Evolutionary conservation across 164 flowering plant genomes (phyloP), one percentile per base, ranked within the genome.

Genomic region (Tetracentron sinense): DNA sequence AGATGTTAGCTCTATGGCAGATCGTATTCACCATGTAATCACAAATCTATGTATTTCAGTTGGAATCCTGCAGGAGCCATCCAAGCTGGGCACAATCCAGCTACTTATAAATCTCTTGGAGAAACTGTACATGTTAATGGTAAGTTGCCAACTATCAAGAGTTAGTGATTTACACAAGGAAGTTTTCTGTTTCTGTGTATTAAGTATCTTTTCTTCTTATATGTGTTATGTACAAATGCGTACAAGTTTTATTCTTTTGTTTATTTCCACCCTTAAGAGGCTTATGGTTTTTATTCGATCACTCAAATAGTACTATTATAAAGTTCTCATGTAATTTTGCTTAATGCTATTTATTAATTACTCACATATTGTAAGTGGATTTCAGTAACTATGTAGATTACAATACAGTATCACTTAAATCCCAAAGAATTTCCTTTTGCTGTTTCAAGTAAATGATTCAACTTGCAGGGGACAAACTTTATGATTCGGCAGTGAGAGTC

Each of bases 41-140:
- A 30, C 54, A 53, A 29, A 30, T 35, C 33, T 51, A 31, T 38
- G 31, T 27, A 21, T 75, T 75, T 74, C 82, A 95, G 97, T 73
- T 95, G 99, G 99, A 95, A 71, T 66, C 99, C 99, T 69, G 94
- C 90, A 51, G 99, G 97, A 71, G 99, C 97, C 55, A 79, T 95
- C 38, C 85, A 81, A 74, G 82, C 92, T 31, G 99, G 99, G 27
- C 75, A 82, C 29, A 90, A 85, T 74, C 86, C 97, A 54, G 97
- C 99, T 12, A 81, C 79, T 2, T 95, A 89, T 62, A 84, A 61
- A 74, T 75, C 72, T 53, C 60, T 72, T 52, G 97, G 92, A 47
- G 83, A 88, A 81, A 82, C 67, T 42, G 42, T 95, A 31, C 74
- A 85, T 62, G 81, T 95, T 66, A 82, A 83, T 66, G 99, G 99